A percentile compares a stretch with the other conserved stretches of the same genome.
Evolutionary conservation across 73 alveolate species (phyloP).

Genomic region (Diophrys appendiculata): DNA sequence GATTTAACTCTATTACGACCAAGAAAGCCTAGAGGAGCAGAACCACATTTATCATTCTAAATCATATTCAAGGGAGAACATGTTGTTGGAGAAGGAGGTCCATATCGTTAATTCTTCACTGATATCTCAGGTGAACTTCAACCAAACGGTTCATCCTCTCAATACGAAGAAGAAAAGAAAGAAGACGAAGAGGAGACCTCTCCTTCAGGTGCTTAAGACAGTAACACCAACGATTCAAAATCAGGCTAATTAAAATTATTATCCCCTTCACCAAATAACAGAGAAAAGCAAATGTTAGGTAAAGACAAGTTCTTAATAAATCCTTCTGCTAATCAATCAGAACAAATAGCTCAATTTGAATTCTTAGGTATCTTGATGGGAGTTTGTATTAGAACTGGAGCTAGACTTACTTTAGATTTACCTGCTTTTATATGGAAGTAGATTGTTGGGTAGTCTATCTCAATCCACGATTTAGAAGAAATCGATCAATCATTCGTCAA

Average conservation of each 20-base stretch:
- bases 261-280: conserved; percentile 87
- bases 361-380: conserved; percentile 98
- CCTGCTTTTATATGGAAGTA: conserved; percentile 95
- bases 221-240: too few relatives aligned
- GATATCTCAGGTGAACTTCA: conserved; percentile 94
- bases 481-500: conserved; percentile 91
- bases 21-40: conserved; percentile 88
- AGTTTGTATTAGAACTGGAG: conserved; percentile 94
- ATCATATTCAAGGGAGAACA: conserved; percentile 94
- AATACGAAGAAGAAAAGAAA: background rate
- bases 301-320: conserved; percentile 87
- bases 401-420: conserved; percentile 92
- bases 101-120: conserved; percentile 96
- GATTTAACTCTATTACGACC: conserved; percentile 82
- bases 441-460: conserved; percentile 86
- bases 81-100: conserved; percentile 98
- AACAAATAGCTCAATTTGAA: conserved; percentile 85
- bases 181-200: too few relatives aligned
- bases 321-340: conserved; percentile 77
- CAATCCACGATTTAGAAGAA: conserved; percentile 87
- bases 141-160: conserved; percentile 2
- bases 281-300: conserved; percentile 78
- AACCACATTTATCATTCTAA: conserved; percentile 95
- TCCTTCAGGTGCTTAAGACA: too few relatives aligned
- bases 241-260: too few relatives aligned